A percentile compares a stretch with the other conserved stretches of the same genome.
These are phyloP conservation scores for Thymus mandschuricus DNA, from an alignment of 257 asterid species.

Conservation along the genomic window DNA sequence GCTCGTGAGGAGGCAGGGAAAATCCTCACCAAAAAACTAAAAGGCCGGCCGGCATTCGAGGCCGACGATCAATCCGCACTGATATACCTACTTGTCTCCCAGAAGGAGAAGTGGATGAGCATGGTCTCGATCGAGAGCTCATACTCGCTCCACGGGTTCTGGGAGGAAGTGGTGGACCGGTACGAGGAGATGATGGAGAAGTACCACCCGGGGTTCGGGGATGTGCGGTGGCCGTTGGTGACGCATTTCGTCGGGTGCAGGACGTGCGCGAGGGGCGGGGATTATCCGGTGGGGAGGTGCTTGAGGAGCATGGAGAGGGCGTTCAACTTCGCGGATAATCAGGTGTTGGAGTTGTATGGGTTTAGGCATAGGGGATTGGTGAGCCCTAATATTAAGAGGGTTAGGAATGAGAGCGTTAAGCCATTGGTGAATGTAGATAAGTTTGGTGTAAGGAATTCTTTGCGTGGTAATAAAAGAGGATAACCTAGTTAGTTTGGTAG, in stretches of 20 bases:
- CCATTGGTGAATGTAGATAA: slow-evolving; percentile 73
- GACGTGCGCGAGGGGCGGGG: slow-evolving; percentile 89
- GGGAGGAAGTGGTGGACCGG: slow-evolving; percentile 90
- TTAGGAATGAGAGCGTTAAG: slow-evolving; percentile 69
- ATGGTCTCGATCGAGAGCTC: slow-evolving; percentile 86
- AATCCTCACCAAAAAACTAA: slow-evolving; percentile 70
- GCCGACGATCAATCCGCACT: slow-evolving; percentile 95
- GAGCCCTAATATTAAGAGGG: slow-evolving; percentile 83
- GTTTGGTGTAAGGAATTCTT: slow-evolving; percentile 75
- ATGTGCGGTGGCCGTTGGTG: slow-evolving; percentile 96
- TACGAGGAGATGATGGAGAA: slow-evolving; percentile 93
- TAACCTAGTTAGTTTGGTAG: background rate
- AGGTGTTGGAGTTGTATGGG: slow-evolving; percentile 79
- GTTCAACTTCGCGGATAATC: slow-evolving; percentile 92
- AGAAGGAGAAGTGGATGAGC: slow-evolving; percentile 68
- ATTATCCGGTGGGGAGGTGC: slow-evolving; percentile 82
- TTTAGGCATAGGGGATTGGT: slow-evolving; percentile 91
- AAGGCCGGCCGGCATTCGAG: slow-evolving; percentile 90
- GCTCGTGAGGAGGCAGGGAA: slow-evolving; percentile 83
- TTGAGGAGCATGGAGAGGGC: slow-evolving; percentile 91
- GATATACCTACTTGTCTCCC: slow-evolving; percentile 65
- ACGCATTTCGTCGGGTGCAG: slow-evolving; percentile 93
- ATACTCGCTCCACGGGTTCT: slow-evolving; percentile 80
- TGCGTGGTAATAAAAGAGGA: slow-evolving; percentile 10
- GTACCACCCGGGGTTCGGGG: slow-evolving; percentile 86